Percentiles rank a stretch among this genome's conserved stretches.
phyloP scores from a whole-genome alignment of 2,329 filamentous ascomycete species.

The Verticillium dahliae region DNA sequence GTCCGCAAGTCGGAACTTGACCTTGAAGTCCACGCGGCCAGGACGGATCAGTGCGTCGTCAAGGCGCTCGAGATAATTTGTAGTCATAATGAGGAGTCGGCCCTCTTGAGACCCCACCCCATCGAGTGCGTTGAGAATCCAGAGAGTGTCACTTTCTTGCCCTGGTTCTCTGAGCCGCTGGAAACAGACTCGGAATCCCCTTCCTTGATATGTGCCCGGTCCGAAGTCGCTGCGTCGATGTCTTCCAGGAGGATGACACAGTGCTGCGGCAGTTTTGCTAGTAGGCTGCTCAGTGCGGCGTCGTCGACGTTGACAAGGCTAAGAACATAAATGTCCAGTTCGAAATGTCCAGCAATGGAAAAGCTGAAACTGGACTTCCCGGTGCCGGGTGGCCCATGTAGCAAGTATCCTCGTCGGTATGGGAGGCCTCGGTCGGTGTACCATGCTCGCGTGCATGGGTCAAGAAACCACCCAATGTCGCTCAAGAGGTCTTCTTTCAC shows the following conservation, averaged over 20 bases:
- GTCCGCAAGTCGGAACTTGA: constrained; percentile 51
- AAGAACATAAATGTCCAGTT: constrained; percentile 66
- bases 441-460: too few relatives aligned
- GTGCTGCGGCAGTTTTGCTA: constrained; percentile 58
- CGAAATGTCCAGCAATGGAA: constrained; percentile 63
- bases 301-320: constrained; percentile 64
- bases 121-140: constrained; percentile 77
- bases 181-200: constrained; percentile 13
- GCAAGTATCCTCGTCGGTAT: not conserved
- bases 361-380: constrained; percentile 24
- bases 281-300: constrained; percentile 58
- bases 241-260: constrained; percentile 73
- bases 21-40: constrained; percentile 53
- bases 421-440: too few relatives aligned
- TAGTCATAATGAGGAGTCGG: constrained; percentile 59
- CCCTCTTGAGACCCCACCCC: constrained; percentile 62
- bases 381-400: not conserved
- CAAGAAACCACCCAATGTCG: too few relatives aligned
- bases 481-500: too few relatives aligned
- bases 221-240: constrained; percentile 66
- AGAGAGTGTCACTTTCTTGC: constrained; percentile 55
- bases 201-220: constrained; percentile 44
- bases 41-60: constrained; percentile 59
- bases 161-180: too few relatives aligned
- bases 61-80: constrained; percentile 54